phyloP scores from a whole-genome alignment of 2,329 filamentous ascomycete genomes.

The Saccharata proteae region DNA sequence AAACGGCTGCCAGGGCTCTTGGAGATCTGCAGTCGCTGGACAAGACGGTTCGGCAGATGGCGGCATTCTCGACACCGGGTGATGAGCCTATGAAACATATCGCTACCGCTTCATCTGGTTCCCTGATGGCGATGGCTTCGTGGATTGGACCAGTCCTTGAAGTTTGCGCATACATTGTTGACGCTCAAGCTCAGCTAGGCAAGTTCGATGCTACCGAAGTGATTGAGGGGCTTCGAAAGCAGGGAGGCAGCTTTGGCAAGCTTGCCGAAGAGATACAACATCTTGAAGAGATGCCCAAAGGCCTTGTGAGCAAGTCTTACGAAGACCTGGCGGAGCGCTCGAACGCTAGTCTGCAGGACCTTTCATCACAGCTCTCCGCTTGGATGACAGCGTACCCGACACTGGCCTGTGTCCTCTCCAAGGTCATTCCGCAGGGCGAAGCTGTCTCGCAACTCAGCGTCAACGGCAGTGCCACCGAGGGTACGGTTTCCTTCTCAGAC shows the following conservation, averaged over 20 bases:
- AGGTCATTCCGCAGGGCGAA: too few species aligned
- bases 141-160: constrained; percentile 63
- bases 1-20: constrained; percentile 32
- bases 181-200: constrained; percentile 56
- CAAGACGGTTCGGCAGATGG: constrained; percentile 22
- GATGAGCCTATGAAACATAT: background rate
- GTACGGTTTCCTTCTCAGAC: constrained; percentile 16
- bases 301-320: background rate
- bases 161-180: constrained; percentile 49
- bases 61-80: constrained; percentile 16
- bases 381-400: constrained; percentile 1
- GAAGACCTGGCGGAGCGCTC: background rate
- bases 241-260: background rate
- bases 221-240: constrained; percentile 1
- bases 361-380: background rate
- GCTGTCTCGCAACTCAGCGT: too few species aligned
- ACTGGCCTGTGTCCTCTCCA: background rate
- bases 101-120: background rate
- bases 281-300: constrained; percentile 4
- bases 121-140: constrained; percentile 12
- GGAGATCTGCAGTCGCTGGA: constrained; percentile 29
- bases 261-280: constrained; percentile 1
- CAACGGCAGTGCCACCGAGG: background rate
- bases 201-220: constrained; percentile 16
- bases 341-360: background rate